These are phyloP conservation scores for Spergularia azorica DNA, from an alignment of 179 eudicot genomes.

Conservation along the genomic window DNA sequence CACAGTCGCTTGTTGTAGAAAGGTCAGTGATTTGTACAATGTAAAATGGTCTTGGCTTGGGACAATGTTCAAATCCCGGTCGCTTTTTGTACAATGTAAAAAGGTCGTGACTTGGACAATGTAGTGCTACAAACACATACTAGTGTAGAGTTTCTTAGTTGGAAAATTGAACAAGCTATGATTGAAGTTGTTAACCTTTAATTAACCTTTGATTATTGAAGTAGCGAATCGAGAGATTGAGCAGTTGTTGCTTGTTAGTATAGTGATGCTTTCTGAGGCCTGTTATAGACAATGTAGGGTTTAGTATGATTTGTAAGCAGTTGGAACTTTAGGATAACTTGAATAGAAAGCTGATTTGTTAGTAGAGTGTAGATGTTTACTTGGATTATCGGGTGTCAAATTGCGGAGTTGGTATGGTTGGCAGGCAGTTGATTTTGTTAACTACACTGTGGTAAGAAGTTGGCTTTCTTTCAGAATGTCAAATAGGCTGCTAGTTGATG, in stretches of 20 bases:
- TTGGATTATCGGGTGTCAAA: not conserved
- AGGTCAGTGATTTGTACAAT: too few species aligned
- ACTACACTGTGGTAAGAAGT: not conserved
- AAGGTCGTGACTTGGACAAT: too few species aligned
- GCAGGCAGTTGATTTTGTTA: not conserved
- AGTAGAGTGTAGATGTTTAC: not conserved
- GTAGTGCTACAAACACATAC: too few species aligned
- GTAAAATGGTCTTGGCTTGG: too few species aligned
- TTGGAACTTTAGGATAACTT: not conserved
- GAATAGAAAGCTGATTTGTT: not conserved
- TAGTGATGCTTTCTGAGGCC: not conserved
- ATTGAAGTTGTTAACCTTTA: not conserved
- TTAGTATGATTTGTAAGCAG: not conserved
- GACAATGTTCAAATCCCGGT: too few species aligned
- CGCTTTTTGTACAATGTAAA: too few species aligned
- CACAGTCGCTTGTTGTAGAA: too few species aligned
- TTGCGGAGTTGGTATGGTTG: not conserved
- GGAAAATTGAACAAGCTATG: not conserved
- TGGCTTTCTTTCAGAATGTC: not conserved
- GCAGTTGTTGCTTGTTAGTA: not conserved
- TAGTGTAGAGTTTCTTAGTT: too few species aligned
- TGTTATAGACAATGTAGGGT: not conserved
- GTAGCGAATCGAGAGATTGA: not conserved
- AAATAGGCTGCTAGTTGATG: not conserved
- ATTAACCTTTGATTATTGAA: not conserved